Base-by-base conservation (phyloP, 1,139 yeast species). In the Meyerozyma athensensis region DNA sequence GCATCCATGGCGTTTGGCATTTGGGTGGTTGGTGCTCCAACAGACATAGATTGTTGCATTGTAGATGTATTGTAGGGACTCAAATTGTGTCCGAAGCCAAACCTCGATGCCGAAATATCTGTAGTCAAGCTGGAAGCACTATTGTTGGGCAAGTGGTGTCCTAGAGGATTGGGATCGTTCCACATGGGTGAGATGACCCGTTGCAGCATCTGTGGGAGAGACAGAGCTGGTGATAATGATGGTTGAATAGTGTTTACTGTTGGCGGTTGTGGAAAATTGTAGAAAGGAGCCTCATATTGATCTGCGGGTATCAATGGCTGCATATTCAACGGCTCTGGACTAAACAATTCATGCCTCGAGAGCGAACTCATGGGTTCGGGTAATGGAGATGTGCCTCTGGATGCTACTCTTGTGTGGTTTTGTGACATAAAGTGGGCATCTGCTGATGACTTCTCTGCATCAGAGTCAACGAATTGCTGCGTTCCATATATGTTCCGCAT, bases 71-170 rank as follows among this genome's bases (percentile, higher is more conserved):
- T 18, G 20, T 28, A 28, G 20, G 32, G 14, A 28, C 32, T 18
- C 13, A 28, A 20, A 9, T 14, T 28, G 2, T 12, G 10, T 2
- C 21, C 32, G 12, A 28, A 28, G 5, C 32, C 32, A 28, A 28
- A 28, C 32, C 32, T 14, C 21, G 32, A 28, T 8, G 14, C 20
- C 3, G 19, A 5, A n/a, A 28, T 9, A 14, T 28, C 32, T 77
- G 95, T 43, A 86, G 86, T 64, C 72, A 78, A 51, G 90, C 97
- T 20, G 98, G 98, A 51, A 98, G 98, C 63, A 85, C 86, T 24
- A 14, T 16, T 16, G 32, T 28, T 28, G 7, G 21, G 5, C 19
- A 17, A 9, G n/a, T 16, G 20, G 19, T 10, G 19, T 10, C 12
- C 20, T 7, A 28, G 19, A 3, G 13, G 8, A 6, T 8, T 9